Conservation (phyloP, 2,329 filamentous ascomycete species). For the Penicillium sp. region DNA sequence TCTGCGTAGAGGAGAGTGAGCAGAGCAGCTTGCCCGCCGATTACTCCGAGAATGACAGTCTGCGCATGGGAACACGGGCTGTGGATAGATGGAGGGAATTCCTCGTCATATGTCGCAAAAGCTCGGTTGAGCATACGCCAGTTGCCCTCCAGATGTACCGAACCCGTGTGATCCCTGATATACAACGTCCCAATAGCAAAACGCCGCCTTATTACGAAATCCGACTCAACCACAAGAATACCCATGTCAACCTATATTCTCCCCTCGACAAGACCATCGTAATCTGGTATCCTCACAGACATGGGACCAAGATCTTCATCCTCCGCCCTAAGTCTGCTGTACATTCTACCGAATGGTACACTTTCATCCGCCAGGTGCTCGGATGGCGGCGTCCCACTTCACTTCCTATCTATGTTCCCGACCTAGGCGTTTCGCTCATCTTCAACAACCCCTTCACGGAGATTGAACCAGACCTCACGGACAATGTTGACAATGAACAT, state of each 20-base stretch:
- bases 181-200: constrained; percentile 52
- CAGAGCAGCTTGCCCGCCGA: constrained; percentile 55
- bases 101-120: constrained; percentile 58
- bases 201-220: constrained; percentile 57
- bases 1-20: constrained; percentile 55
- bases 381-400: constrained; percentile 56
- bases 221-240: constrained; percentile 51
- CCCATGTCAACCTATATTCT: constrained; percentile 61
- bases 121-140: constrained; percentile 51
- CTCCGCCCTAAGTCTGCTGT: constrained; percentile 59
- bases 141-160: constrained; percentile 60
- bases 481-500: constrained; percentile 46
- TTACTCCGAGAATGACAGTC: constrained; percentile 61
- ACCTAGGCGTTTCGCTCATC: constrained; percentile 57
- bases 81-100: constrained; percentile 65
- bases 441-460: constrained; percentile 59
- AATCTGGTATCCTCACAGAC: constrained; percentile 55
- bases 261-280: constrained; percentile 65
- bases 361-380: constrained; percentile 58
- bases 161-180: constrained; percentile 60
- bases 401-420: constrained; percentile 60
- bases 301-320: constrained; percentile 58
- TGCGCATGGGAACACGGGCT: constrained; percentile 55
- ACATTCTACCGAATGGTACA: constrained; percentile 65
- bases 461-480: constrained; percentile 42